These are phyloP conservation scores for Mortierella claussenii DNA, from an alignment of 192 early-diverging fungal species.

Conservation along the genomic window DNA sequence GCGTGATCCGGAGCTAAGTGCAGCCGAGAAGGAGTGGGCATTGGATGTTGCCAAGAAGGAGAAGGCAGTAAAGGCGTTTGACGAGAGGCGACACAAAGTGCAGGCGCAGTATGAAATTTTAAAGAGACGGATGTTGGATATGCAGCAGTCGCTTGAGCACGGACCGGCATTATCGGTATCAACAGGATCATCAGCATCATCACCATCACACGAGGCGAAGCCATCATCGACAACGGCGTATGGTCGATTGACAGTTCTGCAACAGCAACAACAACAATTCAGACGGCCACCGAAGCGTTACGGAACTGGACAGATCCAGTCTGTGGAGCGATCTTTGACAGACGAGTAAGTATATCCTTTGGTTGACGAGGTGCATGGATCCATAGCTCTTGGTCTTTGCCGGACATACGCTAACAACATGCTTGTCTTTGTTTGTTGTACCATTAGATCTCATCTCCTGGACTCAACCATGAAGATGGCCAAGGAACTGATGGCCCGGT, in stretches of 20 bases:
- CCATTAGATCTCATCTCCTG: conserved; percentile 15
- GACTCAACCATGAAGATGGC: conserved; percentile 36
- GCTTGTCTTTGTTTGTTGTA: background rate
- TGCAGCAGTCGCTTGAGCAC: background rate
- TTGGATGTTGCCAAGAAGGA: conserved; percentile 42
- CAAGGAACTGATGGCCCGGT: conserved; percentile 16
- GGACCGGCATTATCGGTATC: background rate
- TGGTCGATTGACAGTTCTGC: background rate
- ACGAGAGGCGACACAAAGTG: conserved; percentile 30
- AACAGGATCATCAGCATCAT: background rate
- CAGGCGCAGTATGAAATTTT: conserved; percentile 32
- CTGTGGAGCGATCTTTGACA: conserved; percentile 15
- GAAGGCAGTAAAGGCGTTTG: conserved; percentile 14
- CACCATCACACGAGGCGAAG: too few species aligned
- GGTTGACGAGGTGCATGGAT: background rate
- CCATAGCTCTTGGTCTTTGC: too few species aligned
- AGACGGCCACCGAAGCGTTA: conserved; percentile 16
- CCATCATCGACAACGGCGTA: too few species aligned
- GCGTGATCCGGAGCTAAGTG: conserved; percentile 69
- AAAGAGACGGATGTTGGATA: conserved; percentile 21
- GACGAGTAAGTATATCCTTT: conserved; percentile 26
- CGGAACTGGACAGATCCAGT: conserved; percentile 27
- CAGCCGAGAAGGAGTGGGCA: conserved; percentile 66
- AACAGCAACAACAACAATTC: background rate
- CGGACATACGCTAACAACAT: background rate